These are phyloP conservation scores for Aspergillus panamensis DNA, from an alignment of 495 filamentous ascomycete genomes.

Conservation along the genomic window DNA sequence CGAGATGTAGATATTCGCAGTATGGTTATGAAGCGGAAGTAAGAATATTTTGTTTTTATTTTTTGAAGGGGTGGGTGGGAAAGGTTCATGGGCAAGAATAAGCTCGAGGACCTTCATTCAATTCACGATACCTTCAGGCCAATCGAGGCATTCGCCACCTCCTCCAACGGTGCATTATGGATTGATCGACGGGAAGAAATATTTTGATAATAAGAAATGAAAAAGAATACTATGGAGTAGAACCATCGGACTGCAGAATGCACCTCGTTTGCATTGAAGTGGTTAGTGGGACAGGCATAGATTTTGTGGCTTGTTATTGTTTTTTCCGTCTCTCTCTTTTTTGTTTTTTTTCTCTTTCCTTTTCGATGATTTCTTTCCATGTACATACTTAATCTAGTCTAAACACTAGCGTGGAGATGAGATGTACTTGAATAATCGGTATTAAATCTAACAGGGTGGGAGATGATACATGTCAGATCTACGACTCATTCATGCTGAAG, in stretches of 20 bases:
- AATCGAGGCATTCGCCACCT: not conserved
- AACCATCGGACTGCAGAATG: slow-evolving; percentile 10
- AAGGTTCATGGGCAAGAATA: no score
- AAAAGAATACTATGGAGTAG: not conserved
- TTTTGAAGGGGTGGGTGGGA: not conserved
- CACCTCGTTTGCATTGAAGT: slow-evolving; percentile 6
- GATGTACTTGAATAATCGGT: not conserved
- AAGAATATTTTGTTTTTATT: not conserved
- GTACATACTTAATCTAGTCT: not conserved
- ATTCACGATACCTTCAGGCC: not conserved
- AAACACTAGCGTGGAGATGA: not conserved
- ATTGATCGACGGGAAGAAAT: slow-evolving; percentile 4
- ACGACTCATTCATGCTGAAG: not conserved
- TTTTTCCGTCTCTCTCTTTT: not conserved
- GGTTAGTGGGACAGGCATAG: not conserved
- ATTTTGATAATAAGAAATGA: not conserved
- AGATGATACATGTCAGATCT: slow-evolving; percentile 1
- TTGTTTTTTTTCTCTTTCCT: slow-evolving; percentile 5
- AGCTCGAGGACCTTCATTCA: no score
- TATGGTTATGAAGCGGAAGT: not conserved
- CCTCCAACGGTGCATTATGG: not conserved
- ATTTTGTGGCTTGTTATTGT: not conserved
- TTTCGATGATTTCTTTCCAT: not conserved
- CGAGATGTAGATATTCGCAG: not conserved
- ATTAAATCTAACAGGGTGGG: not conserved